Percentiles rank a stretch among this genome's conserved stretches.
Evolutionary conservation across 371 early-diverging fungal species (phyloP).

Genomic region (Parasitella parasitica): DNA sequence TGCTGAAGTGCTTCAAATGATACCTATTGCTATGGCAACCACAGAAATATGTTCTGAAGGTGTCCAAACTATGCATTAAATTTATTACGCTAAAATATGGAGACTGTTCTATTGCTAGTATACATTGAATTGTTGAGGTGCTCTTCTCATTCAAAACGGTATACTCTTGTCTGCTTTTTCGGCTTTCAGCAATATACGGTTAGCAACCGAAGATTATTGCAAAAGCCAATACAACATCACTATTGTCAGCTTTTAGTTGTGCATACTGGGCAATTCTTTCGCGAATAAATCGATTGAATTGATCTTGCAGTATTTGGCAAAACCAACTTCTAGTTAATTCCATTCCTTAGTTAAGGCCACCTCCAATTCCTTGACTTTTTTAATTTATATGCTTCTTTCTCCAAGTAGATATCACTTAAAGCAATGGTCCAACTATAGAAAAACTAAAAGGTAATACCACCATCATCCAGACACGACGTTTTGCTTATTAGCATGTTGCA

Average conservation of each 20-base stretch:
- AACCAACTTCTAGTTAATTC: too few species aligned
- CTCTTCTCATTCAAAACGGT: constrained; percentile 94
- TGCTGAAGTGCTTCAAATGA: constrained; percentile 87
- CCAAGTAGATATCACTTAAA: too few species aligned
- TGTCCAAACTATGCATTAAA: constrained; percentile 87
- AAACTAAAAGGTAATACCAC: too few species aligned
- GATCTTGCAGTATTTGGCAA: constrained; percentile 54
- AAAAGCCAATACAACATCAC: constrained; percentile 89
- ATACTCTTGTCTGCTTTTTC: constrained; percentile 80
- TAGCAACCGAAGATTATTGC: constrained; percentile 83
- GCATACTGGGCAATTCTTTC: constrained; percentile 76
- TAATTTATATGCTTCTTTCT: too few species aligned
- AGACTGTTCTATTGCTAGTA: constrained; percentile 40
- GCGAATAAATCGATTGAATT: constrained; percentile 81
- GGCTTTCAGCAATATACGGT: constrained; percentile 71
- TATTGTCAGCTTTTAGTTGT: constrained; percentile 81
- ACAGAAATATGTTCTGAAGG: constrained; percentile 87
- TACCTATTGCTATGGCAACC: constrained; percentile 92
- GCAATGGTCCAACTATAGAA: too few species aligned
- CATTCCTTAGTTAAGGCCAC: too few species aligned
- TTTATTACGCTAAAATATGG: constrained; percentile 75
- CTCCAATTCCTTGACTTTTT: too few species aligned
- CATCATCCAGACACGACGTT: too few species aligned
- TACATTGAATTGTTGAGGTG: constrained; percentile 72
- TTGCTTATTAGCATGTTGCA: too few species aligned